These are phyloP conservation scores for Fusarium sp. DNA, from an alignment of 2,329 filamentous ascomycete genomes.

Conservation along the genomic window DNA sequence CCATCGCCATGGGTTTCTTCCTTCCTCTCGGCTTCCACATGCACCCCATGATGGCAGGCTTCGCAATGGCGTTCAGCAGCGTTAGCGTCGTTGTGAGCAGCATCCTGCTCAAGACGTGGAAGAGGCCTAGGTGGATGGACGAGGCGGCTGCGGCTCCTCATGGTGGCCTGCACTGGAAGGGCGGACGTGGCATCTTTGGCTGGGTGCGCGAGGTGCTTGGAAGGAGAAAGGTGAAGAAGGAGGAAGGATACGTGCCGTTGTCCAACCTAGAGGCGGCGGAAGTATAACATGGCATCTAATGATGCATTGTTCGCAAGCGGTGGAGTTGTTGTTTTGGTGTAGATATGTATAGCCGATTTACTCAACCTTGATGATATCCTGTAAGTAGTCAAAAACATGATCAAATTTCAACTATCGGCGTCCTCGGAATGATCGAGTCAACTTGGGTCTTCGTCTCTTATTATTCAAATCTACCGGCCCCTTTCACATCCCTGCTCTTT, in stretches of 20 bases:
- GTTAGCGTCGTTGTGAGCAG: constrained; percentile 90
- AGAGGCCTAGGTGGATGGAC: constrained; percentile 87
- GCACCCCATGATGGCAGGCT: constrained; percentile 93
- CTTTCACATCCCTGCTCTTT: constrained; percentile 1
- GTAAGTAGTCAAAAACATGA: constrained; percentile 12
- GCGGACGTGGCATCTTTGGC: constrained; percentile 57
- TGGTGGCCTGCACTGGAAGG: constrained; percentile 57
- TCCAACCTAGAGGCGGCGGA: constrained; percentile 60
- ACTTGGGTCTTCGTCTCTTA: neutral
- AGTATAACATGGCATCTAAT: constrained; percentile 1
- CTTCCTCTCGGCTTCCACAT: constrained; percentile 88
- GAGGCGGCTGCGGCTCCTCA: constrained; percentile 73
- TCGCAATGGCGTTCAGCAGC: constrained; percentile 91
- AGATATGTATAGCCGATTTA: constrained; percentile 16
- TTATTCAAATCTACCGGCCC: neutral
- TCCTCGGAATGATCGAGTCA: neutral
- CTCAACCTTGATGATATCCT: constrained; percentile 20
- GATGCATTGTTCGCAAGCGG: constrained; percentile 17
- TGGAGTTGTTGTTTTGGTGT: constrained; percentile 9
- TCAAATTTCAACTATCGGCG: neutral
- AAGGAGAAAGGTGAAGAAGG: constrained; percentile 54
- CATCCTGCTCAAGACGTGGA: constrained; percentile 88
- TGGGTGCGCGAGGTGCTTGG: constrained; percentile 57
- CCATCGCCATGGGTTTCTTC: constrained; percentile 97
- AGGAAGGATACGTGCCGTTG: constrained; percentile 71